Conservation (phyloP, 2,329 filamentous ascomycete species). For the Myrmaecium sp. region DNA sequence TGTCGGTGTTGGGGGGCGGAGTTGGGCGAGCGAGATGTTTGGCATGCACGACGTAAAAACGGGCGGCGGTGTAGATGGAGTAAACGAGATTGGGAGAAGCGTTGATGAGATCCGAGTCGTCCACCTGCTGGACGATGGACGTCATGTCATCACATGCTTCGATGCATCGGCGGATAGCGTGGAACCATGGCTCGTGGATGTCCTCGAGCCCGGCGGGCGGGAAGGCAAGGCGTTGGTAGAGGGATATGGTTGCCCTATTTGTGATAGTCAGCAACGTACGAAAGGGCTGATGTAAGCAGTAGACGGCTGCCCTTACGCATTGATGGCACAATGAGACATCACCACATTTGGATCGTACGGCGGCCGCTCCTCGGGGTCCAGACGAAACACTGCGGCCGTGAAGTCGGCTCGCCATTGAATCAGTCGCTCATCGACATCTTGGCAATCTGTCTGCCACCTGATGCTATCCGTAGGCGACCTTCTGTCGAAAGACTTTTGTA, state of each 20-base stretch:
- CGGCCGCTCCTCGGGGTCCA: slow-evolving; percentile 7
- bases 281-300: not conserved
- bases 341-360: slow-evolving; percentile 11
- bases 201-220: slow-evolving; percentile 9
- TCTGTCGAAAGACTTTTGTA: slow-evolving; percentile 12
- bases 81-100: slow-evolving; percentile 11
- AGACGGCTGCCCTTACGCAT: slow-evolving; percentile 8
- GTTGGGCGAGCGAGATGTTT: slow-evolving; percentile 10
- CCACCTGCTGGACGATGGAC: slow-evolving; percentile 8
- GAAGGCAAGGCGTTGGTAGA: slow-evolving; percentile 11
- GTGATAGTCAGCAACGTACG: not conserved
- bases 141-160: slow-evolving; percentile 13
- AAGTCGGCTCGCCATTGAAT: slow-evolving; percentile 11
- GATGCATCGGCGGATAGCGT: slow-evolving; percentile 13
- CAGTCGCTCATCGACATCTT: slow-evolving; percentile 10
- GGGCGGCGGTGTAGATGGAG: slow-evolving; percentile 11
- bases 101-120: slow-evolving; percentile 9
- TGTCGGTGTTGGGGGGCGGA: slow-evolving; percentile 10
- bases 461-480: slow-evolving; percentile 9
- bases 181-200: slow-evolving; percentile 11
- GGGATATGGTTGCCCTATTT: slow-evolving; percentile 9
- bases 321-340: slow-evolving; percentile 10
- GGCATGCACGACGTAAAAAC: slow-evolving; percentile 13
- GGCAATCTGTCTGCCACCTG: slow-evolving; percentile 10
- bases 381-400: slow-evolving; percentile 6